Evolutionary conservation across 257 asterid genomes (phyloP), one percentile per base, ranked within the genome.

Genomic region (Asclepias syriaca): DNA sequence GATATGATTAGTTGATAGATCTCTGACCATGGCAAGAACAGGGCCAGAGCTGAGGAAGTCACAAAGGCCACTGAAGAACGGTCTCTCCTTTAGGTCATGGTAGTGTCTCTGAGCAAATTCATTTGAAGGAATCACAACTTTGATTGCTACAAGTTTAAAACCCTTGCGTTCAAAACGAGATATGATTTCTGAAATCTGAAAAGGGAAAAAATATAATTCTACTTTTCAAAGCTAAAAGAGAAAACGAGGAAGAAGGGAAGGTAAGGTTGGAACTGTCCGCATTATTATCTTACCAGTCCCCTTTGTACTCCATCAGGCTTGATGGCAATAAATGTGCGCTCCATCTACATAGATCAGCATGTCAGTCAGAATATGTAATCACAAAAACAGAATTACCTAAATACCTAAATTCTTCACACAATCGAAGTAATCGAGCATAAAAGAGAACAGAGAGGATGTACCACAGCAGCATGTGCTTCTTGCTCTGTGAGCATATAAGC

Each of bases 31-130:
- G 84, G 96, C 98, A 73, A 95, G 22, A 66, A 95, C 99, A 68
- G 99, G 99, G 78, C 97, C 99, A 51, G 99, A 95, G 94, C 99
- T 90, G 59, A 95, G 95, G 91, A 95, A 92, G 79, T 95, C 96
- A 58, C 99, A 95, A 80, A 95, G 75, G 71, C 99, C 98, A 60
- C 81, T 80, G 68, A 92, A 95, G 92, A 95, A 95, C 61, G 99
- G 97, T 72, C 98, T 87, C 72, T 90, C 98, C 76, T 75, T 86
- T 79, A 95, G 97, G 87, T 95, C 98, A 43, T 95, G 98, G 66
- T 95, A 95, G 72, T 95, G 99, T 80, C 87, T 85, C 89, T 86
- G 27, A 56, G 98, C 97, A 58, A 95, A 95, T 51, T 79, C 93
- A 89, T 95, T 95, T 43, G 99, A 77, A 78, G 99, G 99, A 78